Evolutionary conservation across 2,329 filamentous ascomycete genomes (phyloP), one percentile per base, ranked within the genome.

Genomic region (Pyrenochaeta sp.): DNA sequence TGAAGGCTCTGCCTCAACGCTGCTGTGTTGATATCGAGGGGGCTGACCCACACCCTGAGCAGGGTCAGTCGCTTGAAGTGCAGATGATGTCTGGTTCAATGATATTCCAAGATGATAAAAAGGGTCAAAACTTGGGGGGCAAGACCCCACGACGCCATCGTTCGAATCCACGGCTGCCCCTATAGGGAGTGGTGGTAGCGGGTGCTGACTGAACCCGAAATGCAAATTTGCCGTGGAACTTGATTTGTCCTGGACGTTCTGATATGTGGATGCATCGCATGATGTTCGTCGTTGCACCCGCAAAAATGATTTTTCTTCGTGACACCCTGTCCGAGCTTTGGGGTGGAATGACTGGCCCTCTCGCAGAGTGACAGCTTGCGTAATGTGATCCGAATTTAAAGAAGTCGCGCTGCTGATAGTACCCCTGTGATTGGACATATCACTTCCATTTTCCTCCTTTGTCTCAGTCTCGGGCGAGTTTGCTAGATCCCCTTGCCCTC

Each of bases 161-260:
- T 20, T 41, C 14, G 24, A 20, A n/a, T 29, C 35, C 24, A 27
- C 30, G 8, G 35, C 13, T 19, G 20, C n/a, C 28, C 30, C 41
- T n/a, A 41, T 18, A 21, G 54, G 56, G 11, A 54, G 32, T 19
- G 39, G 38, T 18, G 55, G 53, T n/a, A 55, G 30, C 14, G 53
- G 48, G n/a, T 41, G 45, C 18, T 35, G 39, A 26, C 23, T 24
- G 23, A 43, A 43, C 15, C 29, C 31, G 19, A 35, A 22, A 26
- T 31, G 18, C 6, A 17, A 20, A 5, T 3, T 22, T 30, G n/a
- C 7, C 18, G 21, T 14, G 28, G 28, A 9, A 48, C 15, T 23
- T 40, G 28, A 14, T 42, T 28, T 44, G 20, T 17, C 18, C 11
- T 24, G 19, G 15, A 37, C 13, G 11, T 14, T n/a, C 3, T 10